A percentile compares a stretch with the other conserved stretches of the same genome.
These are phyloP conservation scores for Solanum habrochaites DNA, from an alignment of 257 asterid species.

Conservation along the genomic window DNA sequence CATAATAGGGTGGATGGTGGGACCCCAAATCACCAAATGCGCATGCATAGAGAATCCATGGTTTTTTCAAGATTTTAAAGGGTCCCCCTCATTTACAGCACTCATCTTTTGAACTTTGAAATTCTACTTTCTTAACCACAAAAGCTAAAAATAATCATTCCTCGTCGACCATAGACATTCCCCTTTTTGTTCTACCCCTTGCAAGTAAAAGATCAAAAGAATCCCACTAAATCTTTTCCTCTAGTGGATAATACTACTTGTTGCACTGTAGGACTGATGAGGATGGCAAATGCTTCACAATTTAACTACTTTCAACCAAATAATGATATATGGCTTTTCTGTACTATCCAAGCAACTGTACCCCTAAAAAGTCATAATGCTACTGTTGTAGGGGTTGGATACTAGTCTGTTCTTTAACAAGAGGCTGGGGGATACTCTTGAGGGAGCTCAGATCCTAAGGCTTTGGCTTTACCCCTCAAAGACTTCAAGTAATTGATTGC, in stretches of 20 bases:
- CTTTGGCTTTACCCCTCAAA: slow-evolving; percentile 50
- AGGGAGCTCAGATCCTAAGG: slow-evolving; percentile 19
- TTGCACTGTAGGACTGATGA: slow-evolving; percentile 20
- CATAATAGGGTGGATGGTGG: slow-evolving; percentile 33
- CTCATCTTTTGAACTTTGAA: slow-evolving; percentile 28
- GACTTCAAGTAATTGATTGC: slow-evolving; percentile 52
- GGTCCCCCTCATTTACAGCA: slow-evolving; percentile 13
- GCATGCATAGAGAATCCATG: slow-evolving; percentile 63
- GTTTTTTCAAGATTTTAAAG: slow-evolving; percentile 23
- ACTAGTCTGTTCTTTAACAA: not conserved
- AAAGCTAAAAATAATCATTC: slow-evolving; percentile 33
- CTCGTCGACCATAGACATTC: slow-evolving; percentile 28
- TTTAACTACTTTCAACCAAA: not conserved
- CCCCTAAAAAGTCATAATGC: not conserved
- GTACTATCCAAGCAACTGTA: not conserved
- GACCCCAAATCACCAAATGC: slow-evolving; percentile 43
- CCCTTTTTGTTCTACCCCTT: slow-evolving; percentile 17
- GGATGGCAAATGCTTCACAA: slow-evolving; percentile 10
- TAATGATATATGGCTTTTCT: not conserved
- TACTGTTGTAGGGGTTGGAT: not conserved
- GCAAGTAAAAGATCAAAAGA: slow-evolving; percentile 9
- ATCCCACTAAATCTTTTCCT: slow-evolving; percentile 20
- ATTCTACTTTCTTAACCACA: slow-evolving; percentile 28
- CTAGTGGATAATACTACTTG: slow-evolving; percentile 18
- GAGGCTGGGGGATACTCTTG: not conserved